phyloP scores from a whole-genome alignment of 164 flowering plant genomes.

The Houttuynia cordata region DNA sequence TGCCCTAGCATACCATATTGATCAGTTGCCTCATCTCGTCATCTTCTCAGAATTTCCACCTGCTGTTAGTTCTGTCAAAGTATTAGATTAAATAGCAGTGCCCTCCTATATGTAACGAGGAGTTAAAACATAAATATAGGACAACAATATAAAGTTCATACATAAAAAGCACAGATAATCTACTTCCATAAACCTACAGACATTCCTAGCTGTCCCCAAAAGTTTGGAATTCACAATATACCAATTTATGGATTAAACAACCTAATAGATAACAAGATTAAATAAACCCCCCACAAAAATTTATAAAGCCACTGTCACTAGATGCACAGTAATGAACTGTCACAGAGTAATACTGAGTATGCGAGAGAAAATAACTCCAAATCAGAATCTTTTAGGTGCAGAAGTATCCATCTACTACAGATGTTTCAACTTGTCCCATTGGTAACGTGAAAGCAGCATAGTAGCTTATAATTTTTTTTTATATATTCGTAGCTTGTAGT shows the following conservation, averaged over 20 bases:
- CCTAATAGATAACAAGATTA: not conserved
- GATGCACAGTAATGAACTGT: not conserved
- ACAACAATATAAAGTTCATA: not conserved
- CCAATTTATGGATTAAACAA: no score
- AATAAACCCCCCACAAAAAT: not conserved
- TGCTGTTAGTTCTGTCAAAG: constrained; percentile 58
- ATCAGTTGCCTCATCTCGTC: constrained; percentile 20
- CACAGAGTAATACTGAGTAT: no score
- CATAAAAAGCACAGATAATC: not conserved
- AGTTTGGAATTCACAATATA: no score
- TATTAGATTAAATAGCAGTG: constrained; percentile 15
- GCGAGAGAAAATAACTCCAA: no score
- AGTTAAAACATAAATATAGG: constrained; percentile 8
- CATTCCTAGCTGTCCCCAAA: not conserved
- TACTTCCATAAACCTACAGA: not conserved
- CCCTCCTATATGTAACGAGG: constrained; percentile 30
- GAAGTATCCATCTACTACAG: no score
- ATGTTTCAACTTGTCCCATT: no score
- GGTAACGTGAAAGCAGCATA: no score
- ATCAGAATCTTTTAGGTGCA: no score
- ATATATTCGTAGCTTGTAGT: no score
- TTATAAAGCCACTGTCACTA: not conserved
- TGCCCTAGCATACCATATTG: constrained; percentile 52
- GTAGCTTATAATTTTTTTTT: no score
- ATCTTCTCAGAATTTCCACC: constrained; percentile 50